Conservation (phyloP, 495 filamentous ascomycete genomes). For the Ramalina peruviana region DNA sequence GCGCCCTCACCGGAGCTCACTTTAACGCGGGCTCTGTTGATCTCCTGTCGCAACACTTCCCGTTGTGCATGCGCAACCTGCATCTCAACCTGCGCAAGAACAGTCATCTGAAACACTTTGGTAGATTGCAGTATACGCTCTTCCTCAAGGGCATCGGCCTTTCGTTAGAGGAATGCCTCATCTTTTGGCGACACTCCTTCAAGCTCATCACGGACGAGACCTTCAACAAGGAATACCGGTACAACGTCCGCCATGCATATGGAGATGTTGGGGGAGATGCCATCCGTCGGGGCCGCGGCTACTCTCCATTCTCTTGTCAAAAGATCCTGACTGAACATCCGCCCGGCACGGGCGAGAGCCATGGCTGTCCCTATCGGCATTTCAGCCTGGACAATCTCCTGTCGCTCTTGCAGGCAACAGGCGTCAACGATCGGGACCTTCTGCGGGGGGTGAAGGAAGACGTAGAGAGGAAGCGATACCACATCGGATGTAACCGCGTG, state of each 20-base stretch:
- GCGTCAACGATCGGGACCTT: slow-evolving; percentile 63
- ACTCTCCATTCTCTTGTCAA: slow-evolving; percentile 83
- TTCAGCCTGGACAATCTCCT: slow-evolving; percentile 78
- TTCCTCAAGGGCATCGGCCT: slow-evolving; percentile 97
- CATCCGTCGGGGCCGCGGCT: slow-evolving; percentile 70
- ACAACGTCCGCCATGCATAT: slow-evolving; percentile 88
- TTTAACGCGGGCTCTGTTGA: slow-evolving; percentile 73
- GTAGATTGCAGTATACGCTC: slow-evolving; percentile 86
- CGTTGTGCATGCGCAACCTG: slow-evolving; percentile 84
- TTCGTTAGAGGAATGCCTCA: slow-evolving; percentile 76
- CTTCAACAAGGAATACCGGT: slow-evolving; percentile 92
- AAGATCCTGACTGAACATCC: slow-evolving; percentile 80
- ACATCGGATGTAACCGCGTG: slow-evolving; percentile 93
- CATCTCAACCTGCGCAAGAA: slow-evolving; percentile 74
- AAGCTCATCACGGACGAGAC: slow-evolving; percentile 73
- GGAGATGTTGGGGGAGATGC: slow-evolving; percentile 91
- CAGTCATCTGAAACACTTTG: slow-evolving; percentile 82
- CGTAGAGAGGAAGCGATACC: slow-evolving; percentile 73
- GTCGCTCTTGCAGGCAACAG: slow-evolving; percentile 54
- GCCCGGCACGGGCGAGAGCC: slow-evolving; percentile 69
- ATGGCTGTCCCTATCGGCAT: slow-evolving; percentile 94
- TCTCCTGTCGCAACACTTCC: slow-evolving; percentile 72
- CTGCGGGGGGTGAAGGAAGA: slow-evolving; percentile 76
- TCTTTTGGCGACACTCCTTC: slow-evolving; percentile 86
- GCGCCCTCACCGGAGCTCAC: slow-evolving; percentile 46